Evolutionary conservation across 148 eudicot genomes (phyloP), one percentile per base, ranked within the genome.

Genomic region (Nepenthes gracilis): DNA sequence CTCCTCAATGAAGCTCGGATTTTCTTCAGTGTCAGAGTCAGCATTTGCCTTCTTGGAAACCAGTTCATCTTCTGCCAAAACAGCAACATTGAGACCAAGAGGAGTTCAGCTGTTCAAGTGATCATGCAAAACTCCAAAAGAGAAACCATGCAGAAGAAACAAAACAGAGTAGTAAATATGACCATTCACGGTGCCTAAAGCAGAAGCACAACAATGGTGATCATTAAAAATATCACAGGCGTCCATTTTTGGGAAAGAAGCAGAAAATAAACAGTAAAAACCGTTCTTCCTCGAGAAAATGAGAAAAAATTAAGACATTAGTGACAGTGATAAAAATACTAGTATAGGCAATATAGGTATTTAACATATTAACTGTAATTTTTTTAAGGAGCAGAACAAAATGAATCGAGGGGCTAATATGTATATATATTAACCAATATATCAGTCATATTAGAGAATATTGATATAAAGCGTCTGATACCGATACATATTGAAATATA

Each of bases 51-150:
- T 63, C 49, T 59, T 32, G 1, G 60, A 54, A 38, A 59, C 67
- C 32, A 57, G 58, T 66, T 78, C 82, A 61, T 73, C 71, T 60
- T 64, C 93, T 83, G 52, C 53, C 57, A 47, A 13, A 59, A 38
- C 34, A 23, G 57, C 48, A 32, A 48, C 12, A 54, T 35, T 12
- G 47, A 47, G 12, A 57, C 35, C 2, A 23, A 47, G 48, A 43
- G 33, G 10, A 56, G 23, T 23, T 23, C 23, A 23, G 23, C 23
- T 23, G 23, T 23, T 23, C 23, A 23, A 23, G 23, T 23, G 23
- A 23, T 23, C 23, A 23, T 23, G 23, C 23, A 23, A 23, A 23
- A 23, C 23, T 23, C 23, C 23, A 54, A 47, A 15, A 57, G 1
- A 4, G 45, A 32, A 10, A 10, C 2, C 2, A 32, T 48, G 3